phyloP scores from a whole-genome alignment of 768 basidiomycete species.

The Mycena alexandri region DNA sequence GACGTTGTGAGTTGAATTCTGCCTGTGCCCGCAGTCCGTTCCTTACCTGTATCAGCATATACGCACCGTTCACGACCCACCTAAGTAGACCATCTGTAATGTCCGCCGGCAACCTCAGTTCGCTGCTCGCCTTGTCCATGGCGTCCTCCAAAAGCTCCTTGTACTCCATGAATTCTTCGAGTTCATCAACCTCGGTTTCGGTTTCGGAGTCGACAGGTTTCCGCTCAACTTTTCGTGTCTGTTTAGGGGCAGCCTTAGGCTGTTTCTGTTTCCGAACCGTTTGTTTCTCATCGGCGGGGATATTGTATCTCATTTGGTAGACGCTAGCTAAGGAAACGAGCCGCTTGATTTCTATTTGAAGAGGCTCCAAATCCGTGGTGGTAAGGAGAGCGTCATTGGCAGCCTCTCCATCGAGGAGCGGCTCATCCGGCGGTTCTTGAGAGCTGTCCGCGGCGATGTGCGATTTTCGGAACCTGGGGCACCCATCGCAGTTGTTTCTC shows the following conservation, averaged over 20 bases:
- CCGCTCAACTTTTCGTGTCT: too few relatives aligned
- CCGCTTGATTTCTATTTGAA: neutral
- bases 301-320: conserved; percentile 5
- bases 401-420: neutral
- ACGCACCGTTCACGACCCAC: conserved; percentile 15
- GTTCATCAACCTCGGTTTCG: neutral
- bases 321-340: neutral
- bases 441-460: neutral
- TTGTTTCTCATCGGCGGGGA: neutral
- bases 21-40: too few relatives aligned
- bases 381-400: neutral
- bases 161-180: neutral
- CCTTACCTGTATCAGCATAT: conserved; percentile 29
- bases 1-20: too few relatives aligned
- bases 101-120: conserved; percentile 1
- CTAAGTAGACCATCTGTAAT: neutral
- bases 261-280: neutral
- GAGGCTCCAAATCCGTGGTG: neutral
- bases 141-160: neutral
- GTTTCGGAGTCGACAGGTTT: too few relatives aligned
- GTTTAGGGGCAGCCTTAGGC: too few relatives aligned
- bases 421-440: neutral
- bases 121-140: neutral
- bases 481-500: neutral
- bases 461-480: conserved; percentile 3